Base-by-base conservation (phyloP, 2,329 filamentous ascomycete species). In the Ophiocordyceps camponoti-saundersi region DNA sequence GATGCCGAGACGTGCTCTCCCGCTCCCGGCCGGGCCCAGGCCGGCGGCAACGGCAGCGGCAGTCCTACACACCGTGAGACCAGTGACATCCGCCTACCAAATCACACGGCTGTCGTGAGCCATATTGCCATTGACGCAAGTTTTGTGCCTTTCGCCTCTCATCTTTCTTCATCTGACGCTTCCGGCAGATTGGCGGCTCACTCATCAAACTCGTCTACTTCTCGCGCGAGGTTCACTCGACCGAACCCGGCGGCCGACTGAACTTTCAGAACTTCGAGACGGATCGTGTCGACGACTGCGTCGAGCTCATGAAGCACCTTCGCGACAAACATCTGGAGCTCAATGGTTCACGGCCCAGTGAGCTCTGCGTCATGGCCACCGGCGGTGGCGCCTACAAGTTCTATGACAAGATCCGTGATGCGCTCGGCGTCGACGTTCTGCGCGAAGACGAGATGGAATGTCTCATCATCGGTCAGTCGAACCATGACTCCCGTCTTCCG, bases 401-500 rank as follows among this genome's bases (percentile, higher is more conserved):
- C 66, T 95, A 96, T 63, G 88, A 96, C 61, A 82, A 80, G 63
- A 87, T 98, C 55, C 81, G 80, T 59, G 77, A 90, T 51, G 79
- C 82, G 5, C 68, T 98, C 45, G 85, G 85, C 15, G 85, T 95
- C 2, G 84, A 95, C 59, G 88, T 98, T 20, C 70, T 89, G 56
- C 74, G 88, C 42, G 92, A 96, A 64, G 92, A 98, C 58, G 92
- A 98, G 67, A 98, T 98, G 92, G 88, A 95, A 63, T 98, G 92
- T 60, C 68, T 98, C 49, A 98, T 98, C 52, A 92, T 92, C 57
- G 88, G 85, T 88, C 63, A 53, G 70, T 8, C 13, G 40, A 10
- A 29, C 2, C 15, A n/a, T 30, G 3, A 6, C 11, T 6, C 22
- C 15, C 42, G 11, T 29, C 11, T 6, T 10, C 26, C 26, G 26